Conservation (phyloP, 208 protist genomes). For the Herpetomonas samuelpessoai region DNA sequence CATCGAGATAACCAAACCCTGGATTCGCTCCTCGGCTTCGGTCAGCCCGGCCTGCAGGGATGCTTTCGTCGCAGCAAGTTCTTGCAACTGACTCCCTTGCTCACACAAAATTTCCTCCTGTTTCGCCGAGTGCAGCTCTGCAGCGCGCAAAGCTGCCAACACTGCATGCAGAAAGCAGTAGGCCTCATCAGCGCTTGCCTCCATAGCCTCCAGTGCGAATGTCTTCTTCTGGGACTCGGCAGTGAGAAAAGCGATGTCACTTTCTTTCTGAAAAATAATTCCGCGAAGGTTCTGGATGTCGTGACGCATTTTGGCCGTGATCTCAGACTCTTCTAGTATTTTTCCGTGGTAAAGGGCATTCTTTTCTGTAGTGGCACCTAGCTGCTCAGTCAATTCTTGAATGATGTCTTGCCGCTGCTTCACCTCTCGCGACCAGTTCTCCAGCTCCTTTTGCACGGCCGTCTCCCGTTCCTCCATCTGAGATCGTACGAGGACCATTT, state of each 20-base stretch:
- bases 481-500: constrained; percentile 49
- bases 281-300: constrained; percentile 12
- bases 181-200: too few relatives aligned
- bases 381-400: constrained; percentile 58
- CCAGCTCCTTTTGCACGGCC: constrained; percentile 27
- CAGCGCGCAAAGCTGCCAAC: too few relatives aligned
- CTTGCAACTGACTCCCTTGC: not conserved
- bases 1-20: not conserved
- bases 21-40: not conserved
- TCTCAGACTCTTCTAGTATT: constrained; percentile 55
- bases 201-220: too few relatives aligned
- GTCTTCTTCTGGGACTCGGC: too few relatives aligned
- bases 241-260: too few relatives aligned
- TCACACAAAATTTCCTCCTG: not conserved
- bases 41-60: not conserved
- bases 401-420: constrained; percentile 49
- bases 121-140: too few relatives aligned
- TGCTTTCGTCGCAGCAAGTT: too few relatives aligned
- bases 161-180: too few relatives aligned
- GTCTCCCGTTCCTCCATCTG: constrained; percentile 45
- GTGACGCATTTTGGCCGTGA: constrained; percentile 20
- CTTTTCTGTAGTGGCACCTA: constrained; percentile 50
- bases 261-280: too few relatives aligned
- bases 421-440: constrained; percentile 48
- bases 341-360: constrained; percentile 48